phyloP scores from a whole-genome alignment of 345 rosid species.

The Gossypium turneri region DNA sequence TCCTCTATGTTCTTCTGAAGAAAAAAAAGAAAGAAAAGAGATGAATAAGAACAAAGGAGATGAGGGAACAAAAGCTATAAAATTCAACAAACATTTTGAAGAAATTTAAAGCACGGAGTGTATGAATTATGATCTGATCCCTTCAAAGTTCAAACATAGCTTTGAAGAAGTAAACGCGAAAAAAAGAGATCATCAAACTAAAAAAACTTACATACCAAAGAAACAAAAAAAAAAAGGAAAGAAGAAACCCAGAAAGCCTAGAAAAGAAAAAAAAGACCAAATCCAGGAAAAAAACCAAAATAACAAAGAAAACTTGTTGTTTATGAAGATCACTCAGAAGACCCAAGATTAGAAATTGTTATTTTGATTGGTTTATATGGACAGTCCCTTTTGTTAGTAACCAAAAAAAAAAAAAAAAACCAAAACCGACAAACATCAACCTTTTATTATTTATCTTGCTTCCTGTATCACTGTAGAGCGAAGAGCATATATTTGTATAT shows the following conservation, averaged over 20 bases:
- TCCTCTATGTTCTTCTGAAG: not conserved
- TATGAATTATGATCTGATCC: not conserved
- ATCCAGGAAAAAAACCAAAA: not conserved
- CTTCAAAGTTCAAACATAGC: not conserved
- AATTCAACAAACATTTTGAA: not conserved
- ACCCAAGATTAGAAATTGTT: not conserved
- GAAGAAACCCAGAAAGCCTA: not conserved
- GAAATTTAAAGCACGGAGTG: not conserved
- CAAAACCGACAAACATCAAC: not conserved
- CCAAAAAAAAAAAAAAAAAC: not conserved
- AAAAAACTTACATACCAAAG: not conserved
- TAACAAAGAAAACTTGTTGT: not conserved
- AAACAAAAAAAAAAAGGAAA: not conserved
- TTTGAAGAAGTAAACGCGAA: not conserved
- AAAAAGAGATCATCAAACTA: not conserved
- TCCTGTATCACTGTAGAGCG: slow-evolving; percentile 6
- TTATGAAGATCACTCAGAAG: slow-evolving; percentile 10
- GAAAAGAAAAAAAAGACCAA: not conserved
- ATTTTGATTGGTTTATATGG: not conserved
- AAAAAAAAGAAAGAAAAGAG: not conserved
- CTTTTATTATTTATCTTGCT: slow-evolving; percentile 8
- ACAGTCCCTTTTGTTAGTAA: slow-evolving; percentile 2
- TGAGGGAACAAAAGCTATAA: not conserved
- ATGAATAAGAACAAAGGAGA: not conserved
- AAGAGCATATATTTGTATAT: not conserved